Evolutionary conservation across 2,329 filamentous ascomycete species (phyloP), one percentile per base, ranked within the genome.

Genomic region (Colletotrichum magnum): DNA sequence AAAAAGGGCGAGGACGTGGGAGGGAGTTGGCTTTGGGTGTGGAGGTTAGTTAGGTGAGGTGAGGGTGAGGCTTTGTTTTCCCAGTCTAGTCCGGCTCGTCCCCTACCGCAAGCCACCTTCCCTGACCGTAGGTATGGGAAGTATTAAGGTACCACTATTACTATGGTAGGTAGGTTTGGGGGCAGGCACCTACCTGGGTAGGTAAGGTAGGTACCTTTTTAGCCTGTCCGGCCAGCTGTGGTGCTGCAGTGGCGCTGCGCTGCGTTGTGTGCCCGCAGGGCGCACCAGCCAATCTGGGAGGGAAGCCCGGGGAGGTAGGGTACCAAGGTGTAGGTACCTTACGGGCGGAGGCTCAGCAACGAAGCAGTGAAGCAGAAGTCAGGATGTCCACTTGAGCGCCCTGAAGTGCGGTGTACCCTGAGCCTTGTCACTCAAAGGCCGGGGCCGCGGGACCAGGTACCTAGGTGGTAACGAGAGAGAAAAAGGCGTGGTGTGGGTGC

Each of bases 1-100:
- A 71, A 72, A 69, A 74, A 76, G 73, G 75, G 75, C 75, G 74
- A 77, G 71, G 72, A 71, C 69, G 64, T 61, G 58, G 65, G 68
- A 72, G 77, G 73, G 76, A 71, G 68, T 71, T 64, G 65, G 60
- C 72, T 73, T 74, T 73, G 73, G 72, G 71, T 68, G 74, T 73
- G 74, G 75, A 78, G 72, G 78, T 77, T 74, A 76, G 56, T 60
- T 51, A 69, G 61, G 65, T 68, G 65, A 75, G 77, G 75, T 81
- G 81, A 82, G 79, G 76, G 75, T 81, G 81, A 82, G 79, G 80
- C 80, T 82, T 82, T 79, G 80, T 79, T 81, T 81, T 81, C 76
- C 73, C 60, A 58, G 58, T 59, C 47, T 52, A 56, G 43, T 68
- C 50, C 39, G 26, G 58, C 52, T 58, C 48, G 61, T 58, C 53